These are phyloP conservation scores for Collybia sordida DNA, from an alignment of 768 basidiomycete genomes.

Conservation along the genomic window DNA sequence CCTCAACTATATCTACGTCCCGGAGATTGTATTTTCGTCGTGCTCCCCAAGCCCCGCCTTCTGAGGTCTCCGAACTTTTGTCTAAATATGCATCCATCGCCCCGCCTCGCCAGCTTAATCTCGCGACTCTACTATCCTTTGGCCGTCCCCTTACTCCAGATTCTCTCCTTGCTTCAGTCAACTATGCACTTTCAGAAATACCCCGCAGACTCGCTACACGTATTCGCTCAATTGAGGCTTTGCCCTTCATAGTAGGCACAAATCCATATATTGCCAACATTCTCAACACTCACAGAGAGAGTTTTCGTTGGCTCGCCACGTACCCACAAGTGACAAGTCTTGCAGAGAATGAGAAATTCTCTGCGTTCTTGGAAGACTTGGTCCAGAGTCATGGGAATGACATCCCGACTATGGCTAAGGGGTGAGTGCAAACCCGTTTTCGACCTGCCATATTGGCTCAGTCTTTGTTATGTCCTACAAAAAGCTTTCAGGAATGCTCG, in stretches of 20 bases:
- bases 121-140: slow-evolving; percentile 72
- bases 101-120: slow-evolving; percentile 66
- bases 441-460: not conserved
- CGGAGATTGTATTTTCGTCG: slow-evolving; percentile 28
- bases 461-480: not conserved
- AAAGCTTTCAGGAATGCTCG: slow-evolving; percentile 82
- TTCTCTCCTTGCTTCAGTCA: slow-evolving; percentile 73
- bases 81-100: slow-evolving; percentile 58
- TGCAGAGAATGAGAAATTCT: slow-evolving; percentile 69
- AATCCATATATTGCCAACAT: slow-evolving; percentile 83
- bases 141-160: slow-evolving; percentile 70
- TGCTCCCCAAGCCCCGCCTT: slow-evolving; percentile 48
- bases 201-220: slow-evolving; percentile 76
- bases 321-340: slow-evolving; percentile 65
- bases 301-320: slow-evolving; percentile 68
- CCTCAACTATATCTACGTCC: not conserved
- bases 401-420: slow-evolving; percentile 89
- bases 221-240: slow-evolving; percentile 67
- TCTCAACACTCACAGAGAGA: slow-evolving; percentile 64
- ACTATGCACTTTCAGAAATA: slow-evolving; percentile 73
- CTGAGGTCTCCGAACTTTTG: slow-evolving; percentile 58
- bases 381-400: slow-evolving; percentile 83
- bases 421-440: slow-evolving; percentile 38
- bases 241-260: slow-evolving; percentile 88
- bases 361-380: slow-evolving; percentile 63